Evolutionary conservation across 768 basidiomycete genomes (phyloP), one percentile per base, ranked within the genome.

Genomic region (Wakefieldia striispora): DNA sequence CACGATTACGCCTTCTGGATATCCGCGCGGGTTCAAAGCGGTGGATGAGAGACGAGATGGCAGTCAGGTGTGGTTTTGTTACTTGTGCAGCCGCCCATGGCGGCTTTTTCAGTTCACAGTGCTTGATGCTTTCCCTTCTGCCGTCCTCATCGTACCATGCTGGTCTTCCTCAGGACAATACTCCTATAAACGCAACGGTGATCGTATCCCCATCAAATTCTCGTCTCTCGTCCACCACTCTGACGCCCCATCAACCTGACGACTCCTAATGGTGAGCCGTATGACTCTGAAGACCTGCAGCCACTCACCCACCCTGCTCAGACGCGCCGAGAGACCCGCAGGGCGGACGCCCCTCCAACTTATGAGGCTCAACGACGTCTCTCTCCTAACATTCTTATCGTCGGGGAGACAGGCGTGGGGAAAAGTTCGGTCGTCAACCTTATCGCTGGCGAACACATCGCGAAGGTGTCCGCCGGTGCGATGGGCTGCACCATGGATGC

Each of bases 391-490:
- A 61, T 52, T 7, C 73, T 64, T 14, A 64, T 60, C 33, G 73
- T 75, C 12, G 68, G 63, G 6, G 63, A 66, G 50, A 63, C 63
- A 23, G 63, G 63, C 1, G 50, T 37, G 5, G 63, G 69, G 9
- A 76, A 76, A 47, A 75, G 74, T 49, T 72, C 70, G 2, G 61
- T 74, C 26, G 53, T 75, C 47, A 76, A 75, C 51, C 67, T 76
- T 60, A 51, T 76, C 33, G 58, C 58, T 17, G 65, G 64, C 11
- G 34, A 53, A 5, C 13, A 56, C 0, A 40, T 58, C 5, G 73
- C 73, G 4, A 33, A 24, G 0, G 59, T 64, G 8, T 70, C 68
- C 10, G 59, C 61, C 17, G 17, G 59, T 1, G 66, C 68, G 11
- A 38, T 24, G 0, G 72, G 71, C 2, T 71, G 67, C 54, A 76